Conservation (phyloP, 179 eudicot species). For the Spinacia oleracea region DNA sequence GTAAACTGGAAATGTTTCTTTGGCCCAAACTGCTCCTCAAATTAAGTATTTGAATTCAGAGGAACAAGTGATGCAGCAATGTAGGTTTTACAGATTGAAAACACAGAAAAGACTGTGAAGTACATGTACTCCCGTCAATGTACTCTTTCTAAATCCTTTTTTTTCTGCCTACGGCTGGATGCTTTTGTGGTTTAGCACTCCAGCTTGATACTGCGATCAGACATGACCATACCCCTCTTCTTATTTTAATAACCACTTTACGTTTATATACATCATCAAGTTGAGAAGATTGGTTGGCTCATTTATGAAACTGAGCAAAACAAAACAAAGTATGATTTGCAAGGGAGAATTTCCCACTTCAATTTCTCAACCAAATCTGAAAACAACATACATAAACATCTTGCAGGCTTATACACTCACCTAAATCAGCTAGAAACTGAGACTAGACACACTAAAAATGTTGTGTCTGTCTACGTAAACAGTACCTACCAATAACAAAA, state of each 20-base stretch:
- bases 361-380: background rate
- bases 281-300: background rate
- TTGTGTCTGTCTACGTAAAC: too few relatives aligned
- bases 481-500: too few relatives aligned
- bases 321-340: background rate
- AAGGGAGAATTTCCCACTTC: background rate
- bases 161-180: background rate
- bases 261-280: background rate
- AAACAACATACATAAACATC: background rate
- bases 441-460: background rate
- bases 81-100: background rate
- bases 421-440: background rate
- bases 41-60: background rate
- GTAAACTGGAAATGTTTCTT: background rate
- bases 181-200: background rate
- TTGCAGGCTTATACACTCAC: background rate
- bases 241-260: background rate
- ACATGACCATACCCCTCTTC: background rate
- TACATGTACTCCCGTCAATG: background rate
- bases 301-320: background rate
- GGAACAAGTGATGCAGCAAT: background rate
- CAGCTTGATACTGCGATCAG: background rate
- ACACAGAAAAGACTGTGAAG: background rate
- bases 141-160: background rate
- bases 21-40: slow-evolving; percentile 1